Base-by-base conservation (phyloP, 225 moss, liverwort and hornwort genomes). In the Physcomitrium patens region DNA sequence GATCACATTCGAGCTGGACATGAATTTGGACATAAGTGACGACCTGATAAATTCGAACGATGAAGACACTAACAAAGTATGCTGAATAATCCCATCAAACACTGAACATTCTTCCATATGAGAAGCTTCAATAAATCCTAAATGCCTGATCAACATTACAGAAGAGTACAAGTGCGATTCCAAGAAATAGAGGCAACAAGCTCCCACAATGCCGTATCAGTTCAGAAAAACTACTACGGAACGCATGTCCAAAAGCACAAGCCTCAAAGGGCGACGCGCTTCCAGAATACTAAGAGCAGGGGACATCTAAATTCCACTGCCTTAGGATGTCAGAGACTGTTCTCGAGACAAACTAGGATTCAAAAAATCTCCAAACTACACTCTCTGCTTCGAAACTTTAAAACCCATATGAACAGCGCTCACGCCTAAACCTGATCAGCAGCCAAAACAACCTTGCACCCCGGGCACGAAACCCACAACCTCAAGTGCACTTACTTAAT, bases 401-500 rank as follows among this genome's bases (percentile, higher is more conserved):
- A 72, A 49, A 15, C 19, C 18, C 17, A 45, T 4, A 17, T 22
- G 31, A 3, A 37, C 24, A 7, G 0, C 12, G 22, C 48, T 52
- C 41, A 16, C 15, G 65, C 60, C 61, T 19, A 60, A 51, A 57
- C 53, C 31, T 45, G 58, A 9, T 62, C 0, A 14, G 60, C 48
- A 49, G 43, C 27, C 14, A 67, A 15, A 15, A 24, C 47, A 70
- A 24, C 15, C 48, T 49, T 15, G 12, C 26, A 24, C 10, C 37
- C 18, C 12, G 26, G 48, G 63, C 45, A 24, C 12, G 1, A 49
- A 27, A 49, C 19, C 3, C 74, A 51, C 26, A 23, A 66, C 8
- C 15, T 11, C 5, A 4, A 1, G 37, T 5, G 20, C 10, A 88
- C 95, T 75, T 81, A 95, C 93, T 84, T 45, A 97, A 86, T 89